Evolutionary conservation across 2,329 filamentous ascomycete genomes (phyloP), one percentile per base, ranked within the genome.

Genomic region (Teratosphaeriaceae sp.): DNA sequence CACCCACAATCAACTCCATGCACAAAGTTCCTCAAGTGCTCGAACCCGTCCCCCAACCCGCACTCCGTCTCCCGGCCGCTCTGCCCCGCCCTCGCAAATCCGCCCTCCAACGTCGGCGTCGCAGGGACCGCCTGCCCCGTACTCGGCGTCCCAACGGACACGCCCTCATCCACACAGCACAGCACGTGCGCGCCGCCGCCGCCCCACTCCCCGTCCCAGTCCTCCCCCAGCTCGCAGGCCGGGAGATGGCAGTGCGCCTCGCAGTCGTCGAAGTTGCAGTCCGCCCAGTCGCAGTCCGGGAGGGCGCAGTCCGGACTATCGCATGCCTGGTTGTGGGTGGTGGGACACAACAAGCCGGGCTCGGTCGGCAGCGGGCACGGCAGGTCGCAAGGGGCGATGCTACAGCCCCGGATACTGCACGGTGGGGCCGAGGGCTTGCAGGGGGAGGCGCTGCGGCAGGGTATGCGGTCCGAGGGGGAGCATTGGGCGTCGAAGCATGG

Each of bases 401-500:
- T 42, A 23, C 46, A 49, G 6, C 18, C 42, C 19, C 31, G 19
- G 39, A 37, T 27, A 16, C 42, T 40, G 46, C 47, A 50, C 5
- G 47, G 48, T 5, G 39, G 16, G 19, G 48, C 43, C 24, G 30
- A 8, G 24, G 8, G 8, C 20, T 34, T 35, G 37, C 45, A 48
- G 22, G 45, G 48, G n/a, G 48, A 50, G 30, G 37, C 46, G 40
- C 42, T 45, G 11, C 46, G 48, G 30, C 48, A 50, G 16, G 48
- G 48, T 15, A 50, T 31, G 4, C 23, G 24, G 9, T 12, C 30
- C 21, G n/a, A n/a, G 18, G 31, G 16, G 1, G 26, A 20, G 46
- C 48, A 50, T 22, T 48, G 38, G 3, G 42, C 16, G 33, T 48
- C 46, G 46, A 48, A 50, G 42, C 48, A 50, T 7, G 48, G 48